Evolutionary conservation across 176 grass and related monocot species (phyloP).

Genomic region (Hordeum marinum): DNA sequence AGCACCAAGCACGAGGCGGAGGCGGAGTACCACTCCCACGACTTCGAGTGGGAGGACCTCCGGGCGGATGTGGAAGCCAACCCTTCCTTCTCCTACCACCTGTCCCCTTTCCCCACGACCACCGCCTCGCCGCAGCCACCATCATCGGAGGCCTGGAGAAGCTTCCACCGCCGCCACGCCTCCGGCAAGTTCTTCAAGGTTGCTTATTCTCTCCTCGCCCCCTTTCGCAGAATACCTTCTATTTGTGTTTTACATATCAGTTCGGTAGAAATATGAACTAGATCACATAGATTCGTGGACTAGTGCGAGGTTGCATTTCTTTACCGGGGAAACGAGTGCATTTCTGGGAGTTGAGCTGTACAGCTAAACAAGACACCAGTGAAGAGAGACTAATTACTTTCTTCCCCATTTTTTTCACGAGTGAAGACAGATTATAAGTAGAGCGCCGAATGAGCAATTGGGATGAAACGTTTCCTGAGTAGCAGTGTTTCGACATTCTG

Average conservation of each 20-base stretch:
- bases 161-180: conserved; percentile 80
- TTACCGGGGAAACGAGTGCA: conserved; percentile 20
- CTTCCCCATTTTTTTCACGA: background rate
- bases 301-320: conserved; percentile 18
- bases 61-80: conserved; percentile 56
- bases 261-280: background rate
- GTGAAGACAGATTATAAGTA: background rate
- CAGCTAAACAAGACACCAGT: too few relatives aligned
- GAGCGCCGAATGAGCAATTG: conserved; percentile 15
- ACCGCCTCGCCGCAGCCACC: background rate
- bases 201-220: background rate
- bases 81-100: conserved; percentile 59
- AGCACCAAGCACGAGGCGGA: conserved; percentile 19
- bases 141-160: conserved; percentile 63
- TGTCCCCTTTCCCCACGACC: conserved; percentile 30
- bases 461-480: background rate
- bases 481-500: background rate
- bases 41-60: conserved; percentile 87
- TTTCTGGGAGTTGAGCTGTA: background rate
- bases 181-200: conserved; percentile 90
- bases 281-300: background rate
- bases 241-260: background rate
- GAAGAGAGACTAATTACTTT: background rate
- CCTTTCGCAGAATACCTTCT: background rate
- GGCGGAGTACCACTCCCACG: conserved; percentile 68